phyloP scores from a whole-genome alignment of 1,284 basidiomycete species.

The Marasmius fiardii region DNA sequence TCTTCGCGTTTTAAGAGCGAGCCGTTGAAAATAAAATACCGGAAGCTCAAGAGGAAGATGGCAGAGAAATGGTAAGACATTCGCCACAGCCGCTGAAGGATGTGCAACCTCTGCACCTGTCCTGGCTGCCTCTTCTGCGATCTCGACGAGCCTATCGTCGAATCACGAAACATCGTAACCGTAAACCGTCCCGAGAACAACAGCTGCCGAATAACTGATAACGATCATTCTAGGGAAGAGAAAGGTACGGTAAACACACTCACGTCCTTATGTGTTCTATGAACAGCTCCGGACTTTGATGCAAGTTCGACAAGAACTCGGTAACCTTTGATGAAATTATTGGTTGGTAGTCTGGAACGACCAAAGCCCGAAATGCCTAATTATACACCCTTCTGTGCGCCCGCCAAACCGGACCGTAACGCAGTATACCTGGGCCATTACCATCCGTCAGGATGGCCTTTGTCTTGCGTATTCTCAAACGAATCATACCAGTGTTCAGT shows the following conservation, averaged over 20 bases:
- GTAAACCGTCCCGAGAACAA: constrained; percentile 2
- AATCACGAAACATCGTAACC: constrained; percentile 2
- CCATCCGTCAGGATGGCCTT: too few species aligned
- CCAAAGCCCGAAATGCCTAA: constrained; percentile 26
- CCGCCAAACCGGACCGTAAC: constrained; percentile 40
- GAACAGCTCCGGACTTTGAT: constrained; percentile 10
- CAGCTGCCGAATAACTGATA: constrained; percentile 4
- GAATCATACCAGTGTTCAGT: too few species aligned
- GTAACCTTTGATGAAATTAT: constrained; percentile 28
- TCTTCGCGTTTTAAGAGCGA: background rate
- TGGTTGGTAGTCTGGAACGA: constrained; percentile 22
- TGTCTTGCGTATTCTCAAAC: too few species aligned
- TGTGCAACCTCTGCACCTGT: constrained; percentile 13
- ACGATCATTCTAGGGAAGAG: background rate
- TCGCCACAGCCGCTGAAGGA: constrained; percentile 21
- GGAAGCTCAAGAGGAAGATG: constrained; percentile 15
- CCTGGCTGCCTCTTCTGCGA: constrained; percentile 19
- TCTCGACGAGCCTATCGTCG: constrained; percentile 18
- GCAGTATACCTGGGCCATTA: constrained; percentile 26
- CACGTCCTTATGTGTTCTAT: constrained; percentile 22
- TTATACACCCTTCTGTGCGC: constrained; percentile 33
- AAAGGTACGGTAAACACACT: background rate
- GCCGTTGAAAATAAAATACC: constrained; percentile 3
- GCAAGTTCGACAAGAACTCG: background rate
- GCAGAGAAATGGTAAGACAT: constrained; percentile 23